Evolutionary conservation across 73 alveolate genomes (phyloP).

Genomic region (Paramecium octaurelia): DNA sequence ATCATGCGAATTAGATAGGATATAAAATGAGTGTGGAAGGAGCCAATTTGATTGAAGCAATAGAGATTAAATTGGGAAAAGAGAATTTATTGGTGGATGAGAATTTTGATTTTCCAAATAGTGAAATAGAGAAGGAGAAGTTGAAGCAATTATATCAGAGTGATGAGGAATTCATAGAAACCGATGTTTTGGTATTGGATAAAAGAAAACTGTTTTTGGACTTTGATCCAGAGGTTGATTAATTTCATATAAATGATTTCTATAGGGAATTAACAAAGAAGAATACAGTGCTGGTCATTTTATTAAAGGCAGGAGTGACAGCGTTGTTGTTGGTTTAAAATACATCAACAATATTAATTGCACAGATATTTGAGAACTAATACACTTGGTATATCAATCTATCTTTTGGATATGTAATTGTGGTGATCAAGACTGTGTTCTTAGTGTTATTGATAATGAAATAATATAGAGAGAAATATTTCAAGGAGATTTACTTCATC

Average conservation of each 20-base stretch:
- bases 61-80: slow-evolving; percentile 10
- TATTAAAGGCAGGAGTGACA: not conserved
- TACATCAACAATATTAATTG: not conserved
- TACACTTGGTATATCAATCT: not conserved
- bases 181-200: not conserved
- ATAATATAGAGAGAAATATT: not conserved
- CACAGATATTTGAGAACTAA: not conserved
- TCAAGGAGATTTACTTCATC: not conserved
- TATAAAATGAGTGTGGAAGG: not conserved
- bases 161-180: slow-evolving; percentile 18
- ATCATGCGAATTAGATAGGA: not conserved
- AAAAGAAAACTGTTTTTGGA: not conserved
- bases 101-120: not conserved
- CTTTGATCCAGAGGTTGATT: not conserved
- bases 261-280: not conserved
- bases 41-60: not conserved
- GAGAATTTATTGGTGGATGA: not conserved
- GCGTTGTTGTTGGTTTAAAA: not conserved
- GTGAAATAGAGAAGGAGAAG: not conserved
- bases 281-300: not conserved
- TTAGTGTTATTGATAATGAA: not conserved
- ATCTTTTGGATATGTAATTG: not conserved
- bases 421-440: not conserved
- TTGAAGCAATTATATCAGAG: not conserved
- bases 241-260: not conserved